Evolutionary conservation across 2,329 filamentous ascomycete species (phyloP).

Genomic region (Sclerotinia minor): DNA sequence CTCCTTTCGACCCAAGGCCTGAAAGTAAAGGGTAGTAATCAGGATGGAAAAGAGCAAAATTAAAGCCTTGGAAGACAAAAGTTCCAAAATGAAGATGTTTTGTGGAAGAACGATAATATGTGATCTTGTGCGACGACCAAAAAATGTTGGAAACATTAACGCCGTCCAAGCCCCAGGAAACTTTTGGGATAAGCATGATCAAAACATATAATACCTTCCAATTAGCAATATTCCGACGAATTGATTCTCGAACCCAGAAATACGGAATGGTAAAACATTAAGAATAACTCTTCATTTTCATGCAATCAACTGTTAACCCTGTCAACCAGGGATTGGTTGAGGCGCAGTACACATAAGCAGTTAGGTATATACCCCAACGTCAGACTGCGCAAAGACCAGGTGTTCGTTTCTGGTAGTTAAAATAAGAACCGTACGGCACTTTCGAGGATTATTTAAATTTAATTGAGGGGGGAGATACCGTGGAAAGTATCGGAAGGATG

Average conservation of each 20-base stretch:
- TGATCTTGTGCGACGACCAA: neutral
- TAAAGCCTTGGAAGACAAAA: neutral
- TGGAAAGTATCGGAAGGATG: neutral
- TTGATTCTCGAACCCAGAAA: neutral
- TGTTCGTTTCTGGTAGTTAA: conserved; percentile 17
- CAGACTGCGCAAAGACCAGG: conserved; percentile 16
- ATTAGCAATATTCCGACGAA: neutral
- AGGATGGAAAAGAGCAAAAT: too few species aligned
- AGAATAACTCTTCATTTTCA: neutral
- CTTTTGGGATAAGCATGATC: neutral
- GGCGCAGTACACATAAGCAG: conserved; percentile 9
- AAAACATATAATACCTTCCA: neutral
- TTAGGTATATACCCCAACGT: conserved; percentile 5
- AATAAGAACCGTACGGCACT: conserved; percentile 9
- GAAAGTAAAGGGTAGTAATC: neutral
- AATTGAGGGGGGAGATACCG: neutral
- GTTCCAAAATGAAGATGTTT: neutral
- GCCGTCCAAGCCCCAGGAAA: neutral
- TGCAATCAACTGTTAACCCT: neutral
- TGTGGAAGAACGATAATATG: neutral
- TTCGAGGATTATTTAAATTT: neutral
- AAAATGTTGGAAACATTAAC: neutral
- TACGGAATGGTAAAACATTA: neutral
- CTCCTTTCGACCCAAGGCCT: neutral
- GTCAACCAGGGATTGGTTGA: neutral